Evolutionary conservation across 768 basidiomycete species (phyloP).

Genomic region (Tephrocybe sp.): DNA sequence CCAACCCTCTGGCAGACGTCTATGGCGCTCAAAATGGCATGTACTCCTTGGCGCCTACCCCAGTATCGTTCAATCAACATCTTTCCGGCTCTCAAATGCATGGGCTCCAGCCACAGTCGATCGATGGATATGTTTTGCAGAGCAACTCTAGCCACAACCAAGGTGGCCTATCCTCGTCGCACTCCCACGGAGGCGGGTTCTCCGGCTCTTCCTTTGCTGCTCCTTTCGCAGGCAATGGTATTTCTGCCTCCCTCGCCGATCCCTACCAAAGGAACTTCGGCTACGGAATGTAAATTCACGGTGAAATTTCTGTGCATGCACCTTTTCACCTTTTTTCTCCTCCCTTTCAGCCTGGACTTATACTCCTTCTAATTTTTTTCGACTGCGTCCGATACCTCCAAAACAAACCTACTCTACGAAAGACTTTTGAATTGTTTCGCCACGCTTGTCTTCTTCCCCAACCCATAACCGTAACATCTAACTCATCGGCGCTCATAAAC

Average conservation of each 20-base stretch:
- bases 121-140: constrained; percentile 82
- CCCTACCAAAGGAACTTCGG: constrained; percentile 72
- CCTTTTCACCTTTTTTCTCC: constrained; percentile 14
- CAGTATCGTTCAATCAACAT: constrained; percentile 60
- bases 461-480: constrained; percentile 22
- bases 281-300: constrained; percentile 69
- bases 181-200: constrained; percentile 55
- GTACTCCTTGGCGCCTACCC: constrained; percentile 53
- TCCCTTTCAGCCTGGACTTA: constrained; percentile 29
- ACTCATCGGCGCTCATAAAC: constrained; percentile 30
- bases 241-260: constrained; percentile 57
- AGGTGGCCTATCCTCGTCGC: constrained; percentile 51
- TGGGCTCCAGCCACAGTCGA: constrained; percentile 63
- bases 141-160: constrained; percentile 66
- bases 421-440: constrained; percentile 39
- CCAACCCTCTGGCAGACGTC: constrained; percentile 58
- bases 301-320: constrained; percentile 21
- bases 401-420: constrained; percentile 37
- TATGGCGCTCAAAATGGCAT: constrained; percentile 62
- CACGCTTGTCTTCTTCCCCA: constrained; percentile 31
- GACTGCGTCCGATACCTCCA: constrained; percentile 27
- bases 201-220: constrained; percentile 50
- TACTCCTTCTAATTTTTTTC: constrained; percentile 36
- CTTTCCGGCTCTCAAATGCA: constrained; percentile 51
- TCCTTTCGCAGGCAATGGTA: constrained; percentile 53